Base-by-base conservation (phyloP, 148 eudicot genomes). In the Pouteria glomerata region DNA sequence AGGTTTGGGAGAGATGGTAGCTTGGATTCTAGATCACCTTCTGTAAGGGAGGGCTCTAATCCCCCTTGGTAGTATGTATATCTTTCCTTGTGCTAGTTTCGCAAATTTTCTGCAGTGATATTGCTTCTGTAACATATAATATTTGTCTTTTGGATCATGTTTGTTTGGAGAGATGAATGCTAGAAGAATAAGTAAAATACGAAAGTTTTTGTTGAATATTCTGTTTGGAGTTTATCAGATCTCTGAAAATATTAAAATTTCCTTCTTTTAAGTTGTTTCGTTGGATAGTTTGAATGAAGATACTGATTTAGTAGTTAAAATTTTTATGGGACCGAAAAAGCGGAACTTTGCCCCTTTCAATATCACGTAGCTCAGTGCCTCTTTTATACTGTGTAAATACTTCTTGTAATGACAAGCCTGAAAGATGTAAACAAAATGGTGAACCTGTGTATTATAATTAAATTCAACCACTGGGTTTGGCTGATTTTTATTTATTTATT, bases 31-130 rank as follows among this genome's bases (percentile, higher is more conserved):
- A 79, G 78, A 73, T 90, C 98, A 58, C 97, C 98, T 76, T 89
- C 98, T 75, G 83, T 91, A 53, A 83, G 79, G 66, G 95, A 89
- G 15, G 91, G 84, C 62, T 83, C 91, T 51, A 87, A 86, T 79
- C 92, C 92, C 50, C 92, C 92, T 70, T 87, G 97, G 93, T 91
- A 83, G 82, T 74, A 1, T 56, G 31, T 35, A 30, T 37, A 26
- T 10, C 30, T 29, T 8, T 69, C 52, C 39, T 65, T 56, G 24
- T 68, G 37, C 27, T 27, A 16, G 59, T 44, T 42, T 42, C 39
- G 29, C 10, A 23, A 31, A 13, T 37, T 39, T 18, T 57, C 33
- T 26, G 57, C 72, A 42, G 10, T 73, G 39, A 13, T 65, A 58
- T 57, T 41, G 44, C 30, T 42, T 34, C 47, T 39, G 21, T 53